Base-by-base conservation (phyloP, 1,139 yeast genomes). In the Scheffersomyces stambukii region DNA sequence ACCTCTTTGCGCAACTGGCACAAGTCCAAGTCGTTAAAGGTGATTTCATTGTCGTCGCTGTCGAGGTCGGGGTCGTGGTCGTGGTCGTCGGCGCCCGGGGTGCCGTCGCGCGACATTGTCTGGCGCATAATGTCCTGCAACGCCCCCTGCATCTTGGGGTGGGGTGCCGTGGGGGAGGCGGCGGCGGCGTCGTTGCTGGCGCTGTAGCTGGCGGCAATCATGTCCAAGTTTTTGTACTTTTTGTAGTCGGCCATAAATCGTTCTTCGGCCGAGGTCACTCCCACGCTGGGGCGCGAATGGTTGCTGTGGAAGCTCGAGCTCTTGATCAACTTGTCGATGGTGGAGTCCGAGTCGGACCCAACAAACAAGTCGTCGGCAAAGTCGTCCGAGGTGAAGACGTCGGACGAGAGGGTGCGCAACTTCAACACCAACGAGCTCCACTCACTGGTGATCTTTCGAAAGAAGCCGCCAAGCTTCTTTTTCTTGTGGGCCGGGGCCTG, bases 311-410 rank as follows among this genome's bases (percentile, higher is more conserved):
- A 8, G 54, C 55, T 33, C 45, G 49, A 34, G 42, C 37, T 27
- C 19, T 45, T 43, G 5, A 49, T 42, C 15, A 55, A 32, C 25
- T 46, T 42, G 19, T 59, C 65, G 14, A 47, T 21, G 9, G 53
- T 48, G 13, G 46, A 51, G 30, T 54, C 62, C 21, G 46, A 42
- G 32, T 62, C 69, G 15, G 54, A 45, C 18, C 59, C 61, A 12
- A 54, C 59, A 41, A 73, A 73, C 9, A 71, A 46, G 23, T 67
- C 71, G 13, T 59, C 66, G 2, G 66, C 53, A 1, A 53, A 48
- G 36, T 64, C 72, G 45, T 68, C 69, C 11, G 62, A 55, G 13
- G 52, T 50, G 29, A 68, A 57, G 7, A 61, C 64, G 22, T 63
- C 69, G 41, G 70, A 73, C 3, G 75, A 60, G 2, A 71, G 37